These are phyloP conservation scores for Clitopilus passeckerianus DNA, from an alignment of 768 basidiomycete genomes.

Conservation along the genomic window DNA sequence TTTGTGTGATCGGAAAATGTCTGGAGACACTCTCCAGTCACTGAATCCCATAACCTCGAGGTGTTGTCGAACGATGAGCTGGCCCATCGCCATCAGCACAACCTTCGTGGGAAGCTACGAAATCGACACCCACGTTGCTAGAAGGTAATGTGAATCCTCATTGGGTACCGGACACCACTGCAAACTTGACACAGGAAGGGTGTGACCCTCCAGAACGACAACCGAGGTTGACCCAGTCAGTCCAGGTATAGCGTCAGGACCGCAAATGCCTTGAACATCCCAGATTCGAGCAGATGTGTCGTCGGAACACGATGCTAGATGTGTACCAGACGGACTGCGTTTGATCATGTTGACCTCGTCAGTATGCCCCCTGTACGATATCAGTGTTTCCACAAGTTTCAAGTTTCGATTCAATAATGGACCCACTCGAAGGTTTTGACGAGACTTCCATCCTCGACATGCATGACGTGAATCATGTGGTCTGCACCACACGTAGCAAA, in stretches of 20 bases:
- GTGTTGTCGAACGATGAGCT: conserved; percentile 82
- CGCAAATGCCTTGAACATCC: conserved; percentile 48
- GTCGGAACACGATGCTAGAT: conserved; percentile 78
- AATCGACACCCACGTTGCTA: conserved; percentile 59
- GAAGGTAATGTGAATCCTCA: conserved; percentile 48
- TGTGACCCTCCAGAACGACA: conserved; percentile 58
- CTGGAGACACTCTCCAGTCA: conserved; percentile 69
- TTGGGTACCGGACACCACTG: conserved; percentile 60
- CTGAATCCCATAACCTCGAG: conserved; percentile 78
- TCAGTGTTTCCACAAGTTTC: neutral
- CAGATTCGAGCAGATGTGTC: conserved; percentile 77
- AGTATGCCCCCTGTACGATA: conserved; percentile 54
- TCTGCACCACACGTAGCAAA: conserved; percentile 79
- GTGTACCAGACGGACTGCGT: conserved; percentile 59
- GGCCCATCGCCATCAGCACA: conserved; percentile 4
- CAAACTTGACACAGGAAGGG: conserved; percentile 57
- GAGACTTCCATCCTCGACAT: conserved; percentile 45
- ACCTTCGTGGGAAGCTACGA: neutral
- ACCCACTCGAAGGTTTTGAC: conserved; percentile 61
- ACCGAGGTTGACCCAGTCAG: conserved; percentile 29
- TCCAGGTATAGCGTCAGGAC: conserved; percentile 36
- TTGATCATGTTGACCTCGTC: conserved; percentile 79
- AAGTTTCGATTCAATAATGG: neutral
- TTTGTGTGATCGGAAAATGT: conserved; percentile 68
- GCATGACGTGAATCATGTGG: conserved; percentile 54